phyloP scores from a whole-genome alignment of 2,329 filamentous ascomycete species.

The Grosmannia serpens region DNA sequence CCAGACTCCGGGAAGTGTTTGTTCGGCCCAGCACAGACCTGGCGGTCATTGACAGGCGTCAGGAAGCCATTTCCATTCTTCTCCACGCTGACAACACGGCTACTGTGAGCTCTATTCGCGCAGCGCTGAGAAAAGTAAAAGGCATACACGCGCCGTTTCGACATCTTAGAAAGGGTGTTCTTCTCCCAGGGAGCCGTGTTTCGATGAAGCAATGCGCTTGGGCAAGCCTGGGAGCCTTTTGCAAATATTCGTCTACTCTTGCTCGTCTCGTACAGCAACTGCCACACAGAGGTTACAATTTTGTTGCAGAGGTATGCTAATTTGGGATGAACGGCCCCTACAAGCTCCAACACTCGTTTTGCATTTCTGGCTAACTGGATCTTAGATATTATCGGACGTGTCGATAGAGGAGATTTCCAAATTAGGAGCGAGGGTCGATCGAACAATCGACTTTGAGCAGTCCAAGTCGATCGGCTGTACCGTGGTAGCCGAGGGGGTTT shows the following conservation, averaged over 20 bases:
- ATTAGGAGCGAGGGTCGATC: conserved; percentile 25
- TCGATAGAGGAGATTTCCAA: conserved; percentile 40
- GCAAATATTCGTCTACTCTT: conserved; percentile 58
- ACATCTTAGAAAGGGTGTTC: conserved; percentile 69
- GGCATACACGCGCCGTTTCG: conserved; percentile 61
- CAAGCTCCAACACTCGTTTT: not conserved
- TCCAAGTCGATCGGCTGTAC: conserved; percentile 61
- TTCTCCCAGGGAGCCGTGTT: conserved; percentile 31
- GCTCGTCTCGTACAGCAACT: conserved; percentile 18
- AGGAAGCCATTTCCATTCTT: conserved; percentile 57
- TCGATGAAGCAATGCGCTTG: conserved; percentile 58
- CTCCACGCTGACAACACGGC: conserved; percentile 55
- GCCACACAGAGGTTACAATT: conserved; percentile 34
- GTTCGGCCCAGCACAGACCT: conserved; percentile 65
- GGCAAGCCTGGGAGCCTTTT: conserved; percentile 61
- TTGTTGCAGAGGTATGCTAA: not conserved
- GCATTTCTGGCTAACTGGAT: not conserved
- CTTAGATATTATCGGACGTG: conserved; percentile 37
- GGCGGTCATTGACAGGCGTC: conserved; percentile 56
- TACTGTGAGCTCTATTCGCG: conserved; percentile 41
- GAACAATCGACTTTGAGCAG: conserved; percentile 69
- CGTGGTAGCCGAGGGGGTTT: conserved; percentile 60
- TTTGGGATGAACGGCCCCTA: not conserved
- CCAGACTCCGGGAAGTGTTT: conserved; percentile 65
- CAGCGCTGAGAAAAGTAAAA: conserved; percentile 57